Evolutionary conservation across 148 eudicot species (phyloP), one percentile per base, ranked within the genome.

Genomic region (Persicaria maculosa): DNA sequence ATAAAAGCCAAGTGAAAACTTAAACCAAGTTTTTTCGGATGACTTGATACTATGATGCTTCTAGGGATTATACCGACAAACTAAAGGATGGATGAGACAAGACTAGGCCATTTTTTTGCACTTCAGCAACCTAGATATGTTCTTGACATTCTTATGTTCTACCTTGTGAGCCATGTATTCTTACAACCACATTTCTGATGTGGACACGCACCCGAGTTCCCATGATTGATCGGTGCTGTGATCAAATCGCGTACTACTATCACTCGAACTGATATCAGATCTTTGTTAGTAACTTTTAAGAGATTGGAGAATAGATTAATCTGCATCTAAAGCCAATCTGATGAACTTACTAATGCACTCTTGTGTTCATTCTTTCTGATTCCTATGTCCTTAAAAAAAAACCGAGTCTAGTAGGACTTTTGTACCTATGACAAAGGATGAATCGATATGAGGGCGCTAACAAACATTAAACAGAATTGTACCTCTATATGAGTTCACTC

Each of bases 401-500:
- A 6, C 31, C 4, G 19, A 4, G 40, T 31, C 40, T 31, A 57
- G 8, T 7, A 19, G 5, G 31, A 4, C 10, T 9, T 20, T 4
- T 53, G 6, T 53, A 53, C n/a, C 57, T 53, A 53, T 15, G n/a
- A 12, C 57, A 53, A 14, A 3, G 7, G 22, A 25, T 10, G 65
- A 59, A 17, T 16, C 22, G 4, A 6, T 17, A 19, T 4, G 36
- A 59, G 65, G 36, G 36, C 36, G 8, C n/a, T 8, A 59, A 59
- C 7, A 3, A 17, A 16, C 19, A 14, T 0, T 59, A 43, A 43
- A 44, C 48, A 48, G 50, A 36, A 45, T 9, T 71, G 36, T 71
- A 71, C 73, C 54, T 71, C 47, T 48, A 53, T 17, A 17, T 11
- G 73, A 48, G 53, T 71, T 48, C 17, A 19, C 53, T 19, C 40